Base-by-base conservation (phyloP, 2,329 filamentous ascomycete species). In the Lecanosticta acicola region DNA sequence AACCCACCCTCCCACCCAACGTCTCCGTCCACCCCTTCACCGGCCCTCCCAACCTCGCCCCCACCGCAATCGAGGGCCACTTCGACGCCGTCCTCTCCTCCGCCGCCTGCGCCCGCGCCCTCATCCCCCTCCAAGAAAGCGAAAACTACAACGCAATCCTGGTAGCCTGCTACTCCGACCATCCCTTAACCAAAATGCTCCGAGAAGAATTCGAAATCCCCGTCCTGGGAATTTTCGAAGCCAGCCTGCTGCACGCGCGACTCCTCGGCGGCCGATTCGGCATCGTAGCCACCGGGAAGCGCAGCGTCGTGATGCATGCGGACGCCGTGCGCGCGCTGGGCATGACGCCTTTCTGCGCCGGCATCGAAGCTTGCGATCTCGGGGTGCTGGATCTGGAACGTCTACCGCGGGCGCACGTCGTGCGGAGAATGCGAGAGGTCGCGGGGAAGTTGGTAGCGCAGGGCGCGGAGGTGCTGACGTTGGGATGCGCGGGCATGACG, bases 201-300 rank as follows among this genome's bases (percentile, higher is more conserved):
- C 63, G 71, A 1, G 72, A 76, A 51, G 72, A 74, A 43, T 65
- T 71, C 34, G 48, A 58, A 2, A 60, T 71, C 39, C 73, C 73
- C 0, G 61, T 70, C 3, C 68, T 75, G 2, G 73, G 74, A 2
- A 75, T 76, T 46, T 75, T 76, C 71, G 73, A 76, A 56, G 71
- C 73, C 1, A 66, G 60, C 3, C 61, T 77, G 2, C 76, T 79
- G 51, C 65, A 71, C 4, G 69, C 73, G 4, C 59, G 72, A 5
- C 76, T 74, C 45, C 64, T 78, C 1, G 75, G 75, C 2, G 66
- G 67, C 4, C 58, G 66, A 2, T 70, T 75, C 34, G 72, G 73
- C 1, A 64, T 75, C 16, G 60, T 73, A 3, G 70, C 69, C 1
- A 73, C 71, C 1, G 63, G 61, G 2, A 51, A 61, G 14, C 55